Percentiles rank a stretch among this genome's conserved stretches.
Evolutionary conservation across 2,329 filamentous ascomycete genomes (phyloP).

Genomic region (Lojkania enalia): DNA sequence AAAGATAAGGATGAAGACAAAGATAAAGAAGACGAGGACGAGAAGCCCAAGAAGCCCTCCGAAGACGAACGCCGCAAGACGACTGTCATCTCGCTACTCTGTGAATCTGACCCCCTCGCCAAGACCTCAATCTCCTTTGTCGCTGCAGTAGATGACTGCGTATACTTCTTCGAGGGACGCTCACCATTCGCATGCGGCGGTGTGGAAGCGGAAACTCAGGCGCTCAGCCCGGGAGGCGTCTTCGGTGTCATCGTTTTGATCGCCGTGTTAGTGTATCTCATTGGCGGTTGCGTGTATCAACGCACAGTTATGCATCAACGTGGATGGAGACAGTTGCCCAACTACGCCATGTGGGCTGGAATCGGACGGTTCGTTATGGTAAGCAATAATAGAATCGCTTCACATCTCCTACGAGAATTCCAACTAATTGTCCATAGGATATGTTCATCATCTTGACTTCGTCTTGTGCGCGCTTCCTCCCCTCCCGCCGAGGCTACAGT

Average conservation of each 20-base stretch:
- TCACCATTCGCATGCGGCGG: slow-evolving; percentile 82
- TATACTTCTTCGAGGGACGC: slow-evolving; percentile 93
- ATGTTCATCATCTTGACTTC: slow-evolving; percentile 70
- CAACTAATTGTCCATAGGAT: slow-evolving; percentile 43
- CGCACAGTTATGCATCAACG: slow-evolving; percentile 91
- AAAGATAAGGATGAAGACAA: slow-evolving; percentile 38
- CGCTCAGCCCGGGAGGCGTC: slow-evolving; percentile 70
- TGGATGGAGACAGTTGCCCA: slow-evolving; percentile 93
- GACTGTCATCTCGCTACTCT: slow-evolving; percentile 88
- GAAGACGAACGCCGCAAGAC: slow-evolving; percentile 72
- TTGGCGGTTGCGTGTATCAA: slow-evolving; percentile 94
- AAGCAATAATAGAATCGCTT: slow-evolving; percentile 24
- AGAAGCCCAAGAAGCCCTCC: slow-evolving; percentile 42
- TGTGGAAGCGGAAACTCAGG: slow-evolving; percentile 60
- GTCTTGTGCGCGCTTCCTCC: slow-evolving; percentile 69
- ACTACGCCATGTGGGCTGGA: slow-evolving; percentile 89
- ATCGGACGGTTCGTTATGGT: slow-evolving; percentile 84
- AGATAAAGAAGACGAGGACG: slow-evolving; percentile 37
- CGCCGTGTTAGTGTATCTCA: slow-evolving; percentile 82
- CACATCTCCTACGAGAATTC: background rate
- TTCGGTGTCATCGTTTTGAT: slow-evolving; percentile 84
- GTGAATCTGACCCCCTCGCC: slow-evolving; percentile 77
- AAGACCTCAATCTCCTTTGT: slow-evolving; percentile 80
- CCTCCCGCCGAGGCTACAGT: slow-evolving; percentile 68
- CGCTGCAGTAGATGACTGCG: slow-evolving; percentile 85